phyloP scores from a whole-genome alignment of 2,329 filamentous ascomycete species.

The Graphilbum sp. region DNA sequence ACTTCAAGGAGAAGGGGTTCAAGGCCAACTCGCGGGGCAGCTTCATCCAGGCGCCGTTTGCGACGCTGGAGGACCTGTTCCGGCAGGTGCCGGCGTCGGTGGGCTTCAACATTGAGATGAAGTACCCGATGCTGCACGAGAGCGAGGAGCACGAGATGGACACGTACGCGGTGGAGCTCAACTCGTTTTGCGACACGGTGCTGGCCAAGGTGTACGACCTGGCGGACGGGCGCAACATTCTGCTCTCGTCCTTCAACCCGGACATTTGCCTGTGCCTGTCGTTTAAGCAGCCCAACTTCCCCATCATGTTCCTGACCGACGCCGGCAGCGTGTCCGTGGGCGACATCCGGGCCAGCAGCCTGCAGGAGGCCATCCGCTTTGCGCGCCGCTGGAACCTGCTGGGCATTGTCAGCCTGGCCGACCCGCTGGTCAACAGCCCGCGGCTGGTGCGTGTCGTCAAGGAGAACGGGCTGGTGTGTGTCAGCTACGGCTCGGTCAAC shows the following conservation, averaged over 20 bases:
- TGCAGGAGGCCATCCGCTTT: constrained; percentile 93
- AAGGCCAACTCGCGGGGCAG: constrained; percentile 90
- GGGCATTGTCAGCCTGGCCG: constrained; percentile 77
- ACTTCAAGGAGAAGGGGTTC: constrained; percentile 88
- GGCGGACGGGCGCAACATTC: constrained; percentile 69
- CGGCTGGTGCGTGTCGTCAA: constrained; percentile 84
- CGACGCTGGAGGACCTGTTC: constrained; percentile 88
- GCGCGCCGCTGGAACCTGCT: constrained; percentile 88
- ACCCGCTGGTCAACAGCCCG: constrained; percentile 78
- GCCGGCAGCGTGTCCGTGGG: constrained; percentile 67
- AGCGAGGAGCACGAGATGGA: constrained; percentile 94
- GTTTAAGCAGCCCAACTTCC: constrained; percentile 95
- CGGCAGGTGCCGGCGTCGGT: constrained; percentile 63
- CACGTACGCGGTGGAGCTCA: constrained; percentile 86
- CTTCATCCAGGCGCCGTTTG: constrained; percentile 91
- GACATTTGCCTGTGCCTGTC: constrained; percentile 88
- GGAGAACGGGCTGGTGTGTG: constrained; percentile 82
- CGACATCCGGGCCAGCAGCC: constrained; percentile 75
- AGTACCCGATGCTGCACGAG: constrained; percentile 97
- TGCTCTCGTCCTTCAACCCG: constrained; percentile 95
- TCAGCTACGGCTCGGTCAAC: constrained; percentile 83
- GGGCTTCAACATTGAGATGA: constrained; percentile 95
- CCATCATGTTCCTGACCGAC: constrained; percentile 86
- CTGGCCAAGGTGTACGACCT: constrained; percentile 80
- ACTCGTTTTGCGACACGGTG: constrained; percentile 91